Conservation (phyloP, 805 yeast genomes). For the Saccharomycopsis malanga region DNA sequence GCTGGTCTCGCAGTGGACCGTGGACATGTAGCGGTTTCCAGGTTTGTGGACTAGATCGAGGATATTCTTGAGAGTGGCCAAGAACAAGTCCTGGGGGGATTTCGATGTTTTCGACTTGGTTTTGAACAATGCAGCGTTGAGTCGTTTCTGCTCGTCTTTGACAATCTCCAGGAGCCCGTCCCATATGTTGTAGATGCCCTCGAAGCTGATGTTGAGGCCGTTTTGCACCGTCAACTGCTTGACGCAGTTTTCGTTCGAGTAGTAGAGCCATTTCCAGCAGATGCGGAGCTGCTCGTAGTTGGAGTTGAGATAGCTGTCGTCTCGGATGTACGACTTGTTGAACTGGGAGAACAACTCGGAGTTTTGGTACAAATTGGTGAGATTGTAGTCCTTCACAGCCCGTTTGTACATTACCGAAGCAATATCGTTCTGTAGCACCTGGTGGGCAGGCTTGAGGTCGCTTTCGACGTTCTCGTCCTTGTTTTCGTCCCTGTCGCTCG, state of each 20-base stretch:
- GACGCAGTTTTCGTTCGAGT: slow-evolving; percentile 49
- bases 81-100: slow-evolving; percentile 30
- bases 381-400: slow-evolving; percentile 66
- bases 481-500: background rate
- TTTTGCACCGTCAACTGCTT: slow-evolving; percentile 59
- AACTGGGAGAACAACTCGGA: slow-evolving; percentile 26
- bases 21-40: slow-evolving; percentile 1
- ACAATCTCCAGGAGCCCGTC: slow-evolving; percentile 48
- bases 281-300: slow-evolving; percentile 53
- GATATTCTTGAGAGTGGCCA: slow-evolving; percentile 9
- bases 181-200: slow-evolving; percentile 91
- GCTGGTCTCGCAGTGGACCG: slow-evolving; percentile 31
- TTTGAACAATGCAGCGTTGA: slow-evolving; percentile 23
- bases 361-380: slow-evolving; percentile 38
- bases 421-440: slow-evolving; percentile 62
- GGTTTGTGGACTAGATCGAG: slow-evolving; percentile 7
- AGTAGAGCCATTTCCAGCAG: slow-evolving; percentile 88
- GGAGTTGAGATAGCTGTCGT: slow-evolving; percentile 43
- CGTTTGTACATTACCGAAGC: slow-evolving; percentile 64
- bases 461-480: slow-evolving; percentile 2
- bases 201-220: slow-evolving; percentile 72
- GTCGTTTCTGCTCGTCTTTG: slow-evolving; percentile 29
- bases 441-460: slow-evolving; percentile 22
- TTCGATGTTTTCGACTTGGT: slow-evolving; percentile 30
- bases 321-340: slow-evolving; percentile 53